These are phyloP conservation scores for Yamadazyma sp. DNA, from an alignment of 805 yeast genomes.

Conservation along the genomic window DNA sequence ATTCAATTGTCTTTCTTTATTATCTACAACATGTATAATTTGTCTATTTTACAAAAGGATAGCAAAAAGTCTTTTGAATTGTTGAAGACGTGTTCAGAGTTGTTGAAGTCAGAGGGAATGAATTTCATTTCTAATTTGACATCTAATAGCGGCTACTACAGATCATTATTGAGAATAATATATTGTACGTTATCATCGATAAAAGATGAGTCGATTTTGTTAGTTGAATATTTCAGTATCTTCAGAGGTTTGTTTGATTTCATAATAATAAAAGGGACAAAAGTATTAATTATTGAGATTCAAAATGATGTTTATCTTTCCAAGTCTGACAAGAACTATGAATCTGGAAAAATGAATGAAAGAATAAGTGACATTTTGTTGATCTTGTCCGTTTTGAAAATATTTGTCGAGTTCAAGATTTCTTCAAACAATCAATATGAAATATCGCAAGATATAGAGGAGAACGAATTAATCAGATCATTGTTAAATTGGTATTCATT, in stretches of 20 bases:
- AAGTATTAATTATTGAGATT: slow-evolving; percentile 52
- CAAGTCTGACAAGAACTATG: slow-evolving; percentile 27
- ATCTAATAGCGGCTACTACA: slow-evolving; percentile 41
- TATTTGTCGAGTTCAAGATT: slow-evolving; percentile 49
- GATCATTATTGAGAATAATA: slow-evolving; percentile 60
- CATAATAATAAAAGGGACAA: slow-evolving; percentile 66
- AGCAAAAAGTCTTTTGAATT: slow-evolving; percentile 40
- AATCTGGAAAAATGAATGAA: slow-evolving; percentile 37
- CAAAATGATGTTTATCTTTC: slow-evolving; percentile 53
- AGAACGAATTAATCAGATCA: slow-evolving; percentile 58
- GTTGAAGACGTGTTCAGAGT: slow-evolving; percentile 39
- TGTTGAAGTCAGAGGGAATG: slow-evolving; percentile 49
- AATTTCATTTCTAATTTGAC: slow-evolving; percentile 44
- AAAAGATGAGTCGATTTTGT: slow-evolving; percentile 33
- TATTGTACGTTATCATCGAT: slow-evolving; percentile 47
- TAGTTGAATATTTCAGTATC: slow-evolving; percentile 48
- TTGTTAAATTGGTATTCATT: slow-evolving; percentile 65
- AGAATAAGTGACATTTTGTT: slow-evolving; percentile 64
- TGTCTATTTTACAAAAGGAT: slow-evolving; percentile 22
- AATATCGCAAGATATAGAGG: slow-evolving; percentile 51
- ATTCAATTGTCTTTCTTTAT: slow-evolving; percentile 64
- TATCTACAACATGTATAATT: slow-evolving; percentile 37
- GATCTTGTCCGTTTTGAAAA: slow-evolving; percentile 61
- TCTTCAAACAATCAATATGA: slow-evolving; percentile 46
- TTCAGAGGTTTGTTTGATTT: slow-evolving; percentile 57